A percentile compares a stretch with the other conserved stretches of the same genome.
Conservation (phyloP, 805 yeast species). For the Pichia kluyveri region DNA sequence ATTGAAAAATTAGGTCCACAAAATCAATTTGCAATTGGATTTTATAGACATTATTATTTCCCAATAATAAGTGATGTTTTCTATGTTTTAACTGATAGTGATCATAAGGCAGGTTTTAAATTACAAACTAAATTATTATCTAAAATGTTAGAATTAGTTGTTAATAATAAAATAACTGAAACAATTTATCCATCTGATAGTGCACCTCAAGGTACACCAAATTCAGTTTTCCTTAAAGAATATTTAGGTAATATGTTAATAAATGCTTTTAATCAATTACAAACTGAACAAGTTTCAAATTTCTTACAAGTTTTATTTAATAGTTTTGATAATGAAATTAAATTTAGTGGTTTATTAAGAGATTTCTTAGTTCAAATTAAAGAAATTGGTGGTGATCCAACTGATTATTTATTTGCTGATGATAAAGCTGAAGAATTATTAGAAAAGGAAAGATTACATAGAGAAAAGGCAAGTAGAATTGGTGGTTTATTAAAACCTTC, state of each 20-base stretch:
- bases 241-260: conserved; percentile 74
- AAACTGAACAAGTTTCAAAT: conserved; percentile 69
- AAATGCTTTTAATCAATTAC: conserved; percentile 88
- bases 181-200: conserved; percentile 77
- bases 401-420: conserved; percentile 90
- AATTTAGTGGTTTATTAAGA: conserved; percentile 78
- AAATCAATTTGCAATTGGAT: conserved; percentile 69
- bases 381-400: conserved; percentile 91
- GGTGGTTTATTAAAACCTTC: conserved; percentile 95
- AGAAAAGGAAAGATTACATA: conserved; percentile 62
- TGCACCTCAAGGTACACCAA: conserved; percentile 80
- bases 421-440: conserved; percentile 72
- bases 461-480: conserved; percentile 73
- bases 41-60: conserved; percentile 82
- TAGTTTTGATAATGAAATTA: conserved; percentile 62
- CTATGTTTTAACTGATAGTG: conserved; percentile 90
- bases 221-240: conserved; percentile 67
- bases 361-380: conserved; percentile 95
- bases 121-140: conserved; percentile 80
- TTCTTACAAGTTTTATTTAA: conserved; percentile 71
- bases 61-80: conserved; percentile 87
- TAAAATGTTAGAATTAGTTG: conserved; percentile 74
- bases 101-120: conserved; percentile 93
- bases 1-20: conserved; percentile 63
- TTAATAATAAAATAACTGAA: conserved; percentile 59